phyloP scores from a whole-genome alignment of 208 protist species.

The Herpetomonas tarakana region DNA sequence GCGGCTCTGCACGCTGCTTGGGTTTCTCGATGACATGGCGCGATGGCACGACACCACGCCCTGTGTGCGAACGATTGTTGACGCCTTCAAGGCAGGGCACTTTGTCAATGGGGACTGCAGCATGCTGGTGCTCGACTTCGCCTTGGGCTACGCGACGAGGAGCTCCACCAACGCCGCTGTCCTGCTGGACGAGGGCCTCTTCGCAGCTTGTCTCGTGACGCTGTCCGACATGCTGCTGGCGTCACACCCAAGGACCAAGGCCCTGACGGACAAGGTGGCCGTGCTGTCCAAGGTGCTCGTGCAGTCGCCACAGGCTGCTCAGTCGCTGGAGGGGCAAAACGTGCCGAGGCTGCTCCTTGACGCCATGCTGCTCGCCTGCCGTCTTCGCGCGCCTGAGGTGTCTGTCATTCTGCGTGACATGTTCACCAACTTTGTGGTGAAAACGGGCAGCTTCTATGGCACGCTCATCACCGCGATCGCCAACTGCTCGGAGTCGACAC shows the following conservation, averaged over 20 bases:
- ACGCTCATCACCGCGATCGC: slow-evolving; percentile 33
- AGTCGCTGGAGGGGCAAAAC: slow-evolving; percentile 20
- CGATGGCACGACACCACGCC: neutral
- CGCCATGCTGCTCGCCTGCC: slow-evolving; percentile 26
- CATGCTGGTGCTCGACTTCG: neutral
- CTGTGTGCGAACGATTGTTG: neutral
- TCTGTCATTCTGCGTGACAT: slow-evolving; percentile 44
- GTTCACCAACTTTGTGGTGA: slow-evolving; percentile 37
- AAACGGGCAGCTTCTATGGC: slow-evolving; percentile 37
- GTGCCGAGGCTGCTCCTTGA: slow-evolving; percentile 25
- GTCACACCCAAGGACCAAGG: neutral
- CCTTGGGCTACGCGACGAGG: neutral
- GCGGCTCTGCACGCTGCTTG: neutral
- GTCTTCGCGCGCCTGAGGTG: slow-evolving; percentile 9
- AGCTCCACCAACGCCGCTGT: neutral
- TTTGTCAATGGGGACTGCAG: neutral
- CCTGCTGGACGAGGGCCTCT: slow-evolving; percentile 3
- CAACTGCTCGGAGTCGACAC: slow-evolving; percentile 14
- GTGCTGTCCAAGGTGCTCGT: slow-evolving; percentile 12
- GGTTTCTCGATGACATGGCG: neutral
- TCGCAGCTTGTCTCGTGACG: neutral
- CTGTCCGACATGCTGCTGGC: slow-evolving; percentile 3
- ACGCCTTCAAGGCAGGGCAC: neutral
- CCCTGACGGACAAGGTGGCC: slow-evolving; percentile 5
- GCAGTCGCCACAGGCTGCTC: slow-evolving; percentile 5